A percentile compares a stretch with the other conserved stretches of the same genome.
Evolutionary conservation across 2,329 filamentous ascomycete genomes (phyloP).

Genomic region (Elsinoe fawcettii): DNA sequence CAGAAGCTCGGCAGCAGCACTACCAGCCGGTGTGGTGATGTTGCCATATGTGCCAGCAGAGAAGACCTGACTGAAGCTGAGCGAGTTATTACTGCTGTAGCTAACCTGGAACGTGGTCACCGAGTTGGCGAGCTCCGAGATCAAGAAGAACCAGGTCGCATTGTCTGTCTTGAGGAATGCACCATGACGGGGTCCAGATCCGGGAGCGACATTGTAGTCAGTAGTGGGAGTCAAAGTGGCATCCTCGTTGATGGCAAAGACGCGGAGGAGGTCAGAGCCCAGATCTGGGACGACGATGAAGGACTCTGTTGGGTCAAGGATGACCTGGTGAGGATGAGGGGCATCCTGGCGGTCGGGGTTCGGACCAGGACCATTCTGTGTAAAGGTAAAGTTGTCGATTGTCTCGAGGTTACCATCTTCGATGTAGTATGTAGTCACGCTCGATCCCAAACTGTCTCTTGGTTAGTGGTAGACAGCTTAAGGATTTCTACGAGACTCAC

Average conservation of each 20-base stretch:
- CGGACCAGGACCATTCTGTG: constrained; percentile 26
- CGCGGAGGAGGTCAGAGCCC: constrained; percentile 31
- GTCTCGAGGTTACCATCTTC: constrained; percentile 35
- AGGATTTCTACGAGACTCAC: not conserved
- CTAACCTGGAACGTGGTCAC: constrained; percentile 41
- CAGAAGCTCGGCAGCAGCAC: constrained; percentile 50
- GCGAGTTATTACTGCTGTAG: constrained; percentile 38
- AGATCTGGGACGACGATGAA: constrained; percentile 33
- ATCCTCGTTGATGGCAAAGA: constrained; percentile 27
- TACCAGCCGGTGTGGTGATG: constrained; percentile 36
- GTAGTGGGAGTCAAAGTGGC: constrained; percentile 23
- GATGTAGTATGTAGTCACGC: constrained; percentile 39
- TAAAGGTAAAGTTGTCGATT: constrained; percentile 31
- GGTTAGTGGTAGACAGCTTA: not conserved
- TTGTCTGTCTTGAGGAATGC: constrained; percentile 26
- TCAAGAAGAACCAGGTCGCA: constrained; percentile 30
- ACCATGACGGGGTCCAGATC: constrained; percentile 31
- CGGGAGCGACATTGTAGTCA: constrained; percentile 24
- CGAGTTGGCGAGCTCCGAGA: constrained; percentile 46
- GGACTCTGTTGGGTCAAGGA: constrained; percentile 32
- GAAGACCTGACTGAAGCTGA: constrained; percentile 41
- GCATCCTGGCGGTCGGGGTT: constrained; percentile 28
- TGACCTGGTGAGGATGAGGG: constrained; percentile 31
- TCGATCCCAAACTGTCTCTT: constrained; percentile 25
- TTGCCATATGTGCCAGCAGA: constrained; percentile 43